Percentiles rank a stretch among this genome's conserved stretches.
These are phyloP conservation scores for Vigna unguiculata DNA, from an alignment of 306 rosid genomes.

Conservation along the genomic window DNA sequence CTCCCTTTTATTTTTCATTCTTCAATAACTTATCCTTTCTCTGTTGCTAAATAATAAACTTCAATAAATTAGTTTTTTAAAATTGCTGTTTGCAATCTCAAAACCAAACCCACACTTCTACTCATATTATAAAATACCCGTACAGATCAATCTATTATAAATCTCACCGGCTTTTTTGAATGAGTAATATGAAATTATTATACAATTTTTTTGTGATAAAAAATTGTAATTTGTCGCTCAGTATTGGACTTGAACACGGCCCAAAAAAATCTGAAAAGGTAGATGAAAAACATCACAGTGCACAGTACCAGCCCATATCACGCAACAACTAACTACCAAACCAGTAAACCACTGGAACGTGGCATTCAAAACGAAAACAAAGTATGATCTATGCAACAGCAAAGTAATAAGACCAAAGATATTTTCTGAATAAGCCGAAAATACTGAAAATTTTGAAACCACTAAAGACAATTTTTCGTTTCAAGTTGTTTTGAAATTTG, in stretches of 20 bases:
- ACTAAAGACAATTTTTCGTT: neutral
- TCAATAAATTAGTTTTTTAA: too few relatives aligned
- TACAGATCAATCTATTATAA: neutral
- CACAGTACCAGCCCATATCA: neutral
- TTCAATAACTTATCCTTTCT: constrained; percentile 15
- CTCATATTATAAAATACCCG: neutral
- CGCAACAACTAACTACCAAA: neutral
- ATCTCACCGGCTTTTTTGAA: constrained; percentile 4
- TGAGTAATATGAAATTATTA: neutral
- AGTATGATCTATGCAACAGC: too few relatives aligned
- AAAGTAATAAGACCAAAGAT: neutral
- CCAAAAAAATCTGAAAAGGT: neutral
- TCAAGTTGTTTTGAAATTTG: constrained; percentile 16
- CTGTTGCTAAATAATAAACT: constrained; percentile 10
- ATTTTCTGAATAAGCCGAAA: neutral
- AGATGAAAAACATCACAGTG: neutral
- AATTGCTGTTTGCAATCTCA: neutral
- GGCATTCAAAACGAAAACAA: neutral
- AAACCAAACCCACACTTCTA: neutral
- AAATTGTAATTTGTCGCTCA: neutral
- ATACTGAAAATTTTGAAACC: neutral
- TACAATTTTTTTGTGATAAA: neutral
- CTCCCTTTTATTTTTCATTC: constrained; percentile 9
- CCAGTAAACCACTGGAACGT: neutral
- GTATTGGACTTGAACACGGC: neutral